Base-by-base conservation (phyloP, 2,329 filamentous ascomycete genomes). In the Aphanocladium album region DNA sequence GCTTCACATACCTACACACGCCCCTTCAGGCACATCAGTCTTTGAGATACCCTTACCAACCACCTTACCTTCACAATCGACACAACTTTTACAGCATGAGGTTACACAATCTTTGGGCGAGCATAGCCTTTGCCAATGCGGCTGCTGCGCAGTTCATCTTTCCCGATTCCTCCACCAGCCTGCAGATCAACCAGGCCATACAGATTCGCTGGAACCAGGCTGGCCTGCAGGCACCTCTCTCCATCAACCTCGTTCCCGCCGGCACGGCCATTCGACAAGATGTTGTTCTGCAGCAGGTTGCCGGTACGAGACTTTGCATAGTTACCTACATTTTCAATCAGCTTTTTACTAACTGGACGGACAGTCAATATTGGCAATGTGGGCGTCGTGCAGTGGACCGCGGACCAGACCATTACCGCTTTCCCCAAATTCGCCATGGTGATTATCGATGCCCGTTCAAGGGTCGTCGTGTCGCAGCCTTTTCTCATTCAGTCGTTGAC, bases 371-470 rank as follows among this genome's bases (percentile, higher is more conserved):
- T 67, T 49, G 62, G 63, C 5, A 68, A 68, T 45, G 60, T 61
- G 7, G 67, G 67, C 16, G 17, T 62, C 3, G 19, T 68, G 41
- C 54, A 61, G 41, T 69, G 67, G 67, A 61, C 59, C 2, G 67
- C 67, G 2, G 64, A 64, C 21, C 41, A 59, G 23, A 62, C 63
- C 25, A 67, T 68, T 21, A 58, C 60, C n/a, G 64, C 64, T 1
- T 65, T 68, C 46, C 62, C 62, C 2, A 62, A 58, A 43, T 68
- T 68, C 52, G 55, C 62, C 58, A 64, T 68, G 62, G 50, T 67
- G 21, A 65, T 69, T 46, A 47, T 65, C 58, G 67, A 69, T 19
- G 43, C 66, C 6, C 59, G 55, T 21, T 39, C 53, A 35, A 47
- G 33, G 19, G 54, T 60, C 4, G 57, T 64, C 19, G 58, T 64